Evolutionary conservation across 2,329 filamentous ascomycete species (phyloP).

Genomic region (Botryotinia convoluta): DNA sequence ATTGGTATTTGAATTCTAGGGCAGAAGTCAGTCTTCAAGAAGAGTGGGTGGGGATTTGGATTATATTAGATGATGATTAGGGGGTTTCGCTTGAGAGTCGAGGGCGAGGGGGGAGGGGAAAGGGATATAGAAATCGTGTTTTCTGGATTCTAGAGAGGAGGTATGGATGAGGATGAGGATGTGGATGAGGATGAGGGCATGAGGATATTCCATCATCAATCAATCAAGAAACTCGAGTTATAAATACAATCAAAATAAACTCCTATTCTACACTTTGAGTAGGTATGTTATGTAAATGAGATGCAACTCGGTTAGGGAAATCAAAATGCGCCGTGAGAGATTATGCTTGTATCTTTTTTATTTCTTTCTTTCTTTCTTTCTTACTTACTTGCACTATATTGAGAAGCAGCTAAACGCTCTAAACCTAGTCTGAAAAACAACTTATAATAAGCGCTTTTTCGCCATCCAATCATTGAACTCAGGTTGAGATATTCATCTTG

Average conservation of each 20-base stretch:
- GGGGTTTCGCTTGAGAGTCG: background rate
- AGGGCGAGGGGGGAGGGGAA: background rate
- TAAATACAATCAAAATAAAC: too few species aligned
- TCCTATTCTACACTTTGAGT: background rate
- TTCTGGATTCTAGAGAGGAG: background rate
- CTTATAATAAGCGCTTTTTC: background rate
- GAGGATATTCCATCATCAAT: background rate
- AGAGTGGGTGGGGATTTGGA: background rate
- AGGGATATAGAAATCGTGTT: background rate
- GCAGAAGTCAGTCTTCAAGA: background rate
- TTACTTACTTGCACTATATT: background rate
- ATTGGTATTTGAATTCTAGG: too few species aligned
- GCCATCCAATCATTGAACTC: conserved; percentile 2
- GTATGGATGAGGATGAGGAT: background rate
- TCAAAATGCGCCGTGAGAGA: background rate
- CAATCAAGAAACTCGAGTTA: too few species aligned
- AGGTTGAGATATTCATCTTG: conserved; percentile 12
- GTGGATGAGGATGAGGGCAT: background rate
- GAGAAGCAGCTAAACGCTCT: background rate
- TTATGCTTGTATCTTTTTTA: background rate
- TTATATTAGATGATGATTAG: background rate
- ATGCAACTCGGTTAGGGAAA: background rate
- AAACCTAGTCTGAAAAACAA: background rate
- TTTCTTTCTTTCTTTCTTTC: background rate
- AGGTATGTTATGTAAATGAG: background rate